These are phyloP conservation scores for Parmales sp. DNA, from an alignment of 108 stramenopile species.

Conservation along the genomic window DNA sequence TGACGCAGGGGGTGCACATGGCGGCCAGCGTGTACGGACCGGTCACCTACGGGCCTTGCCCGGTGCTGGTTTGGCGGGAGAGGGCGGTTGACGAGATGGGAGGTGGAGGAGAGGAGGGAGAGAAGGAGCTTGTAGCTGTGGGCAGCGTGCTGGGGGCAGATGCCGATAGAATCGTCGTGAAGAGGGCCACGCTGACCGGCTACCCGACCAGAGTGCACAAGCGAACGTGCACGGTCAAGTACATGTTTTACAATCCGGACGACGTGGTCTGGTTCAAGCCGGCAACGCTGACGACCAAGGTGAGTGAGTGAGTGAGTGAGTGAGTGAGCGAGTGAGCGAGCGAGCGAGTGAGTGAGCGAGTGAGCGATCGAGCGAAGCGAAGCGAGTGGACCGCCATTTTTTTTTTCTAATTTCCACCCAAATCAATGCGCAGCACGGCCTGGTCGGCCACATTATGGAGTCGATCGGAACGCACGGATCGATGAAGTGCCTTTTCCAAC, in stretches of 20 bases:
- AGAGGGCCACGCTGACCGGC: conserved; percentile 91
- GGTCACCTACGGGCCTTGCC: conserved; percentile 81
- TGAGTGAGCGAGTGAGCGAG: no score
- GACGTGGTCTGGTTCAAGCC: conserved; percentile 98
- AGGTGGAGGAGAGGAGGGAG: no score
- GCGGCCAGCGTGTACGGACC: conserved; percentile 87
- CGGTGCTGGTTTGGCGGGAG: conserved; percentile 65
- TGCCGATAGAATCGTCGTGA: conserved; percentile 92
- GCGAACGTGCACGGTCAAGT: conserved; percentile 88
- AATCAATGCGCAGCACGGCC: no score
- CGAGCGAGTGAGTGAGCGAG: no score
- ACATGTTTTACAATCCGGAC: conserved; percentile 97
- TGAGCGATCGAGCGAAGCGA: no score
- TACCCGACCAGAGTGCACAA: conserved; percentile 93
- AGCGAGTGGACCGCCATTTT: no score
- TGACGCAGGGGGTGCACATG: conserved; percentile 75
- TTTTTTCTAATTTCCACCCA: no score
- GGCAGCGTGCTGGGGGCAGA: conserved; percentile 87
- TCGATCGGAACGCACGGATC: conserved; percentile 96
- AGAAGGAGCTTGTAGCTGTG: conserved; percentile 69
- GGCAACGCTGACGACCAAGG: conserved; percentile 86
- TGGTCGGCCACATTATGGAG: conserved; percentile 86
- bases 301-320: no score
- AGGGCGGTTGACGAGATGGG: not conserved
- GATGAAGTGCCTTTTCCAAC: conserved; percentile 96